Percentiles rank a stretch among this genome's conserved stretches.
These are phyloP conservation scores for Cutaneotrichosporon cutaneum DNA, from an alignment of 1,284 basidiomycete species.

Conservation along the genomic window DNA sequence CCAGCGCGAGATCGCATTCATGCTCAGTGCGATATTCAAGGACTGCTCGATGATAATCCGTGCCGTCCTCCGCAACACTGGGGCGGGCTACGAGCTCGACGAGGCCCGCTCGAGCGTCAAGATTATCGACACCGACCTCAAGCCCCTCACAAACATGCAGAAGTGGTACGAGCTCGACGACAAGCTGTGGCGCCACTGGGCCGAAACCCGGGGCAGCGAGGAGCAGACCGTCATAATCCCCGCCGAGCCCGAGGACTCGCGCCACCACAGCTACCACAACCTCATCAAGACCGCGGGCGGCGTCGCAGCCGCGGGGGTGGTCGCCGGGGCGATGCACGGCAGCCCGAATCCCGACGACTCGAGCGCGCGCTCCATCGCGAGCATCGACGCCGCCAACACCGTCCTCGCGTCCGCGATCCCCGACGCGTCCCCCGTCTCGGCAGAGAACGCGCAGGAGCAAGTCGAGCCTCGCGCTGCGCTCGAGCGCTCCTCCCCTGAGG, in stretches of 20 bases:
- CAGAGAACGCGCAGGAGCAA: neutral
- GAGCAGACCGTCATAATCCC: constrained; percentile 6
- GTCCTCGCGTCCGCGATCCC: constrained; percentile 10
- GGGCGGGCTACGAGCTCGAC: constrained; percentile 22
- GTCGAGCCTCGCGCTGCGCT: constrained; percentile 4
- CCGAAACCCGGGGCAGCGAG: constrained; percentile 24
- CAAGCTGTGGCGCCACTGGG: constrained; percentile 60
- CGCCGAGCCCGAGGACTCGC: constrained; percentile 7
- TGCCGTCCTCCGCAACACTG: constrained; percentile 19
- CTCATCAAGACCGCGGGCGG: constrained; percentile 5
- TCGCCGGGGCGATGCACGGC: neutral
- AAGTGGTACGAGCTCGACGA: constrained; percentile 74
- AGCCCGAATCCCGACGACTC: neutral
- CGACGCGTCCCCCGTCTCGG: neutral
- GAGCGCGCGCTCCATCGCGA: neutral
- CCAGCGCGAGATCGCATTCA: constrained; percentile 64
- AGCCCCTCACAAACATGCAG: constrained; percentile 65
- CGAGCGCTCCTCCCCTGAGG: neutral
- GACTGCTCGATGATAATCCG: constrained; percentile 86
- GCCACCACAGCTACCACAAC: constrained; percentile 7
- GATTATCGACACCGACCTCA: constrained; percentile 83
- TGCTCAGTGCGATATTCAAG: constrained; percentile 91
- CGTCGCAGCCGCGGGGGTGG: neutral
- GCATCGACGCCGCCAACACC: constrained; percentile 17
- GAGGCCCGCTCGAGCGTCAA: constrained; percentile 55